phyloP scores from a whole-genome alignment of 2,329 filamentous ascomycete species.

The Tolypocladium ovalisporum region DNA sequence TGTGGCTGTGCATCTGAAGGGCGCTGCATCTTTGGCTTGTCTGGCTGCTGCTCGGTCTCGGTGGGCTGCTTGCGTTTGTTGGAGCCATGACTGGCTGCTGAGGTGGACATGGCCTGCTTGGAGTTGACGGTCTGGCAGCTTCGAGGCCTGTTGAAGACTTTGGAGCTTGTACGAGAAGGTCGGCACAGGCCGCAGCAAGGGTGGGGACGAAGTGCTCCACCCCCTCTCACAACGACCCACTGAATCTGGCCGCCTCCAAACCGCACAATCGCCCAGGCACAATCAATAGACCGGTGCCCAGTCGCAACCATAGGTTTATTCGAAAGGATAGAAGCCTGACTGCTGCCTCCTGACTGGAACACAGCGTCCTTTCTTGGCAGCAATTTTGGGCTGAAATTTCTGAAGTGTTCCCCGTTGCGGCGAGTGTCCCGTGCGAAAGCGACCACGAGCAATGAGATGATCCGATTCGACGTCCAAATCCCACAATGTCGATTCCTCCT shows the following conservation, averaged over 20 bases:
- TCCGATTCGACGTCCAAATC: too few relatives aligned
- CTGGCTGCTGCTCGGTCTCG: not conserved
- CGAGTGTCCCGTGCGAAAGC: too few relatives aligned
- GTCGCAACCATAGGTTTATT: too few relatives aligned
- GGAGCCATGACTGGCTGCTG: not conserved
- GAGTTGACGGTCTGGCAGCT: not conserved
- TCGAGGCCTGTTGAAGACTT: not conserved
- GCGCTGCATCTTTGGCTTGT: slow-evolving; percentile 4
- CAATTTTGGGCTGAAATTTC: too few relatives aligned
- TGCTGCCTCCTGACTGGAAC: too few relatives aligned
- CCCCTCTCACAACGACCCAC: not conserved
- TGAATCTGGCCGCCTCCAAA: not conserved
- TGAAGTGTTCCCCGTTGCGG: too few relatives aligned
- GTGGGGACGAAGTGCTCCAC: not conserved
- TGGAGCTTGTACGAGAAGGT: not conserved
- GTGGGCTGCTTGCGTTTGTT: slow-evolving; percentile 5
- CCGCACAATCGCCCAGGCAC: not conserved
- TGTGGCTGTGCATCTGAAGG: slow-evolving; percentile 3
- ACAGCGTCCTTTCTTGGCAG: too few relatives aligned
- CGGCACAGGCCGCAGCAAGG: not conserved
- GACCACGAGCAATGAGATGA: too few relatives aligned
- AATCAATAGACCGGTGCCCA: too few relatives aligned
- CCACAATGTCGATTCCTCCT: too few relatives aligned
- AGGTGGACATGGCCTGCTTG: slow-evolving; percentile 2
- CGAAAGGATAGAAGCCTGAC: too few relatives aligned